phyloP scores from a whole-genome alignment of 192 early-diverging fungal species.

The Coemansia sp. region DNA sequence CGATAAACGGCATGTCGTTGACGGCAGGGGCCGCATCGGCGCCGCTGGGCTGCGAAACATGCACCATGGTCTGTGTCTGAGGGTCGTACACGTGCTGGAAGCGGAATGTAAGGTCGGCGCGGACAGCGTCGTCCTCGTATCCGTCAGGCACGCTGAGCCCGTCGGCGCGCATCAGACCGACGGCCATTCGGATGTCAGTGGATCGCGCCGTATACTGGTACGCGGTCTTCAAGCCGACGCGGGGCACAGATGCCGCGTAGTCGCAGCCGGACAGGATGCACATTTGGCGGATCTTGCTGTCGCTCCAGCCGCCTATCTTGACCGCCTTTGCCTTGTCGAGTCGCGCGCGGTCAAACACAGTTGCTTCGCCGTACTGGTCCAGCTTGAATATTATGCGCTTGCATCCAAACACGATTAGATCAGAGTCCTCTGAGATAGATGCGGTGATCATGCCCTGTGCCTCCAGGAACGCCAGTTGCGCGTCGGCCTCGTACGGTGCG shows the following conservation, averaged over 20 bases:
- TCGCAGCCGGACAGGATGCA: constrained; percentile 99
- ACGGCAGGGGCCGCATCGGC: constrained; percentile 26
- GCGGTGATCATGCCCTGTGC: constrained; percentile 66
- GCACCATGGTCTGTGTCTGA: constrained; percentile 44
- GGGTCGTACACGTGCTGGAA: constrained; percentile 91
- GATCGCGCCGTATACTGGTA: constrained; percentile 53
- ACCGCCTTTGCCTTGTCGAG: constrained; percentile 55
- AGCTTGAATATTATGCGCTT: constrained; percentile 80
- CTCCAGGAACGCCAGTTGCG: constrained; percentile 86
- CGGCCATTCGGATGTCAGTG: constrained; percentile 64
- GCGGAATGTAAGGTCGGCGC: constrained; percentile 84
- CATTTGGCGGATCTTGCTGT: constrained; percentile 74
- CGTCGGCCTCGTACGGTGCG: constrained; percentile 97
- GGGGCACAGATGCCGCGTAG: constrained; percentile 79
- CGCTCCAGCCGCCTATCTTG: constrained; percentile 59
- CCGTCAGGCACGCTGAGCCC: constrained; percentile 56
- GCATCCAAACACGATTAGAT: constrained; percentile 92
- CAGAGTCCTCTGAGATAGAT: constrained; percentile 93
- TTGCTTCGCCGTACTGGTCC: constrained; percentile 66
- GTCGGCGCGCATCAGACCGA: constrained; percentile 52
- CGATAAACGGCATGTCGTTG: constrained; percentile 58
- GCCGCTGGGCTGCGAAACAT: constrained; percentile 57
- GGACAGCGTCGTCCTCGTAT: constrained; percentile 69
- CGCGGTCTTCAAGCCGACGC: constrained; percentile 86
- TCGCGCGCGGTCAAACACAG: constrained; percentile 61